Percentiles rank a stretch among this genome's conserved stretches.
phyloP scores from a whole-genome alignment of 2,329 filamentous ascomycete genomes.

The Pyricularia sp. region DNA sequence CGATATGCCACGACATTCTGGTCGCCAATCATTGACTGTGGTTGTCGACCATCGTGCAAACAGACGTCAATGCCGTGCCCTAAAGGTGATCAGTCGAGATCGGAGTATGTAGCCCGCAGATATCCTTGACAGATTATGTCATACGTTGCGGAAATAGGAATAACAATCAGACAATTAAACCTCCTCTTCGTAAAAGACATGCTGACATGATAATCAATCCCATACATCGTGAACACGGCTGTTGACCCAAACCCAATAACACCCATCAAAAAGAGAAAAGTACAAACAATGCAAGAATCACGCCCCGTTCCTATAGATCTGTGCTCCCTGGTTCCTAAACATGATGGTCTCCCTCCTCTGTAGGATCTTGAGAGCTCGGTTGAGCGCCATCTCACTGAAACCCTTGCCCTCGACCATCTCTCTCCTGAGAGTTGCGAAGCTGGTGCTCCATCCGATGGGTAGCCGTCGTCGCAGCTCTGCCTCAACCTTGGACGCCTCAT shows the following conservation, averaged over 20 bases:
- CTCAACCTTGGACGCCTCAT: constrained; percentile 80
- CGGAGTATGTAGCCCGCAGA: too few relatives aligned
- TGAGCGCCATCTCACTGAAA: constrained; percentile 79
- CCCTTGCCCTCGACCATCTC: constrained; percentile 91
- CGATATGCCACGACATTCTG: too few relatives aligned
- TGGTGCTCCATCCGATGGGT: constrained; percentile 93
- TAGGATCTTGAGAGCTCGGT: constrained; percentile 75
- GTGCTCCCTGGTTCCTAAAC: constrained; percentile 65
- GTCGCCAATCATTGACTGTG: neutral
- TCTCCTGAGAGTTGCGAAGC: constrained; percentile 70
- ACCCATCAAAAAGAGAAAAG: neutral
- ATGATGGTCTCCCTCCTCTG: constrained; percentile 81
- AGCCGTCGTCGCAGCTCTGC: constrained; percentile 78
- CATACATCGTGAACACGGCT: neutral
- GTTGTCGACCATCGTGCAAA: neutral
- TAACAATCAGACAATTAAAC: neutral
- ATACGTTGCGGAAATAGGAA: neutral
- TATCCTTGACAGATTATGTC: too few relatives aligned
- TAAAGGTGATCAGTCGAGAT: too few relatives aligned
- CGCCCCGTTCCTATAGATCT: constrained; percentile 66
- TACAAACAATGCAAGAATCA: constrained; percentile 22
- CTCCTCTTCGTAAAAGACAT: too few relatives aligned
- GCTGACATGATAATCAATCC: neutral
- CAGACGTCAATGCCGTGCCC: too few relatives aligned
- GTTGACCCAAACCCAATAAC: neutral